These are phyloP conservation scores for Stagonosporopsis chrysanthemi DNA, from an alignment of 2,329 filamentous ascomycete species.

Conservation along the genomic window DNA sequence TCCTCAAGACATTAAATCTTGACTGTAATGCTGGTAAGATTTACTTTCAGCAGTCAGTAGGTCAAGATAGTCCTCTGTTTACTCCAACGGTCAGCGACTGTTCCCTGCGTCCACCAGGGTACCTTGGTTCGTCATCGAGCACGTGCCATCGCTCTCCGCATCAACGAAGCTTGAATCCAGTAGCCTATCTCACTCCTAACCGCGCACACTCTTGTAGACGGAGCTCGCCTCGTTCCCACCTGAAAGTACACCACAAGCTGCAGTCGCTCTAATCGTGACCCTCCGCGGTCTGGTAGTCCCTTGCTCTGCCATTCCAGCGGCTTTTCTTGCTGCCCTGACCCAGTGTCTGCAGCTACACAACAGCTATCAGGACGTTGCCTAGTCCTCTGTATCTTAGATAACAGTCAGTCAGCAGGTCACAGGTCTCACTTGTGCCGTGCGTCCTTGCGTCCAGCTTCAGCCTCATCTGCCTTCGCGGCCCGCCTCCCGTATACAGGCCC, in stretches of 20 bases:
- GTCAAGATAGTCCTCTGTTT: background rate
- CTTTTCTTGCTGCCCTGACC: background rate
- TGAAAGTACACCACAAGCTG: background rate
- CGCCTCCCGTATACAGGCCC: constrained; percentile 9
- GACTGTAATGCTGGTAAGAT: no score
- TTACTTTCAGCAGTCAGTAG: background rate
- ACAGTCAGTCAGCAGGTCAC: background rate
- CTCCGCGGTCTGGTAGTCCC: background rate
- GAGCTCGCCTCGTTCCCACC: background rate
- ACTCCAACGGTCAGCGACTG: background rate
- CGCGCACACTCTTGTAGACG: constrained; percentile 5
- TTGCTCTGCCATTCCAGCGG: background rate
- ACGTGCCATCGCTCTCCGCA: constrained; percentile 29
- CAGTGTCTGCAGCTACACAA: constrained; percentile 1
- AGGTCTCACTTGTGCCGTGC: constrained; percentile 1
- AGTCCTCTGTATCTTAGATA: background rate
- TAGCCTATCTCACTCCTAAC: constrained; percentile 9
- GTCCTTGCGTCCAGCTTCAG: constrained; percentile 5
- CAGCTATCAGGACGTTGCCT: background rate
- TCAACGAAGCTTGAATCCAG: constrained; percentile 20
- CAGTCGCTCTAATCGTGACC: background rate
- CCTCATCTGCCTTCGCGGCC: constrained; percentile 6
- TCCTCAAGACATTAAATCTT: background rate
- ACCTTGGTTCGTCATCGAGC: constrained; percentile 14
- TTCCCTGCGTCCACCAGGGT: constrained; percentile 4